A percentile compares a stretch with the other conserved stretches of the same genome.
Conservation (phyloP, 768 basidiomycete species). For the Brasilioporus rufonigricans region DNA sequence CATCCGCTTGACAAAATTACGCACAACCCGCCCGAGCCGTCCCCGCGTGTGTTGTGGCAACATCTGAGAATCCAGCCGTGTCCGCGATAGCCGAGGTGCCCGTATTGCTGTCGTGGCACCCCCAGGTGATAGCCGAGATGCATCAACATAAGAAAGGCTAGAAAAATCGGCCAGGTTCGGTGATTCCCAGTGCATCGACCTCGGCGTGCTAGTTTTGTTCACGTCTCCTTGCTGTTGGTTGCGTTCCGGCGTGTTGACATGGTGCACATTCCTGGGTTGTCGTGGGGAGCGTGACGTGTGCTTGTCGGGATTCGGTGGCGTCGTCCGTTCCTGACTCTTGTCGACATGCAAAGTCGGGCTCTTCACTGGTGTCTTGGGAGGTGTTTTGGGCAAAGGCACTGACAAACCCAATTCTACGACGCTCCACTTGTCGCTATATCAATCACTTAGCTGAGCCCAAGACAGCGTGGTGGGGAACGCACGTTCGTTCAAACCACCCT, state of each 20-base stretch:
- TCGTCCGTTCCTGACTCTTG: not conserved
- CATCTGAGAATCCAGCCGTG: not conserved
- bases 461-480: not conserved
- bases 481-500: constrained; percentile 32
- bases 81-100: not conserved
- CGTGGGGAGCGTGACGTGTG: not conserved
- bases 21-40: constrained; percentile 22
- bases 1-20: constrained; percentile 22
- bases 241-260: not conserved
- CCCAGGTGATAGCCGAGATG: not conserved
- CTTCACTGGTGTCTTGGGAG: constrained; percentile 10
- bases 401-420: constrained; percentile 26
- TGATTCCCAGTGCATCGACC: not conserved
- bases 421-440: constrained; percentile 30
- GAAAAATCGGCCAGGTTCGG: constrained; percentile 17
- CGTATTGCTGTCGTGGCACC: not conserved
- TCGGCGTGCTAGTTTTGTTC: not conserved
- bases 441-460: not conserved
- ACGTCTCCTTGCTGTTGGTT: not conserved
- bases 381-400: constrained; percentile 4
- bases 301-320: not conserved
- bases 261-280: no score
- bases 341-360: not conserved
- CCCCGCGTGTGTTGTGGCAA: constrained; percentile 5
- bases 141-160: constrained; percentile 5